Evolutionary conservation across 2,329 filamentous ascomycete genomes (phyloP), one percentile per base, ranked within the genome.

Genomic region (Phoma sp.): DNA sequence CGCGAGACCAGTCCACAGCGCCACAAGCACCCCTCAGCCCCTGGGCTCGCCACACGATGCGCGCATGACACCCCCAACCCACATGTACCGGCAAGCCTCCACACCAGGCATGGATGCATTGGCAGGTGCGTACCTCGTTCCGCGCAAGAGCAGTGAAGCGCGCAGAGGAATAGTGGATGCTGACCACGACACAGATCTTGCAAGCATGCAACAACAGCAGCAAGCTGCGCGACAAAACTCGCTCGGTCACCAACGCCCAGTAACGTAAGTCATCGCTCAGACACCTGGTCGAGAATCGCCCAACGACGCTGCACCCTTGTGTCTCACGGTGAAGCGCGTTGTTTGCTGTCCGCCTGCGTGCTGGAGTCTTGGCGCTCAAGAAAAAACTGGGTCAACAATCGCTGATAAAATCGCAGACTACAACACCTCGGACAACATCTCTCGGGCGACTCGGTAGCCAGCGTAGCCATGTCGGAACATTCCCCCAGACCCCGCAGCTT

Each of bases 81-180:
- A 65, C 25, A 44, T 73, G 32, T 74, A 74, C 57, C 72, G 78
- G 7, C 74, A 76, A 36, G 70, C 74, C 1, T 81, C 79, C 22
- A 81, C 76, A 15, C 75, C 78, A 27, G 74, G 77, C 40, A 80
- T 81, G 77, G 79, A 81, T 51, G 76, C 78, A 53, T 64, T 81
- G 51, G 77, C 79, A 65, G 78, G 78, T 80, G 65, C 62, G 67
- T 64, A 35, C 50, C 38, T 19, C 38, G 45, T 51, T 51, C 55
- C 38, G 7, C 6, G 6, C 22, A 40, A 40, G 21, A 15, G 7
- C 6, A 4, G 21, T 6, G 12, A 40, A 2, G 15, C 24, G 3
- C 22, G 13, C 10, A 8, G 22, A 4, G 13, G 22, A 6, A 27
- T 5, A 5, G 24, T 17, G 5, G 8, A 12, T 17, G 38, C 58